A percentile compares a stretch with the other conserved stretches of the same genome.
phyloP scores from a whole-genome alignment of 2,329 filamentous ascomycete genomes.

The Verticillium nubilum region DNA sequence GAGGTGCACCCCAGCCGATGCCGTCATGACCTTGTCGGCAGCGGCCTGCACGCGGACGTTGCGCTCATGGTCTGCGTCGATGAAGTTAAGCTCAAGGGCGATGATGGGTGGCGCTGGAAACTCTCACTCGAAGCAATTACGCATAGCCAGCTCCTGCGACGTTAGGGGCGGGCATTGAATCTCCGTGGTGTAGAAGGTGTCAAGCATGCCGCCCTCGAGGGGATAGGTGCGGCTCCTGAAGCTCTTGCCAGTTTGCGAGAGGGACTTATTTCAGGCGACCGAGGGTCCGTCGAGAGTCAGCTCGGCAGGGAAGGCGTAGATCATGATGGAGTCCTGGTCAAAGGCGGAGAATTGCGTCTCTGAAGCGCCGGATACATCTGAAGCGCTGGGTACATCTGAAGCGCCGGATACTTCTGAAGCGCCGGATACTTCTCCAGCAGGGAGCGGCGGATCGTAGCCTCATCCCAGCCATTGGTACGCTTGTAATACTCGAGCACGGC shows the following conservation, averaged over 20 bases:
- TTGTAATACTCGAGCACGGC: slow-evolving; percentile 13
- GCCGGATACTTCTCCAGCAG: slow-evolving; percentile 1
- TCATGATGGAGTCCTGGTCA: slow-evolving; percentile 16
- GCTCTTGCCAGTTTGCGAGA: slow-evolving; percentile 14
- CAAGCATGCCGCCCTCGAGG: slow-evolving; percentile 1
- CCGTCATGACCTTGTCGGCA: background rate
- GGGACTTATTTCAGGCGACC: slow-evolving; percentile 7
- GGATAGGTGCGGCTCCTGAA: slow-evolving; percentile 14
- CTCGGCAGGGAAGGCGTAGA: slow-evolving; percentile 13
- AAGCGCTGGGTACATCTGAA: no score
- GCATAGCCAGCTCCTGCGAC: slow-evolving; percentile 1
- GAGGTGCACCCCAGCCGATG: slow-evolving; percentile 1
- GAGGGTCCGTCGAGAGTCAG: slow-evolving; percentile 10
- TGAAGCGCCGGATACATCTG: no score
- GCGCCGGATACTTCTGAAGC: no score
- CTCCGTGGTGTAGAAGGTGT: slow-evolving; percentile 12
- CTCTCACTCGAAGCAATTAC: background rate
- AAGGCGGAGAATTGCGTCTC: slow-evolving; percentile 9
- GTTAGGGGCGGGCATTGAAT: slow-evolving; percentile 4
- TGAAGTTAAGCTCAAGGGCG: slow-evolving; percentile 9
- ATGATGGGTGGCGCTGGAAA: slow-evolving; percentile 7
- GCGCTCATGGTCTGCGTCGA: background rate
- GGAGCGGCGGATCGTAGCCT: background rate
- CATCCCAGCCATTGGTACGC: slow-evolving; percentile 1
- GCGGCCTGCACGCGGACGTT: slow-evolving; percentile 10